Conservation (phyloP, 148 eudicot genomes). For the Silene uniflora region DNA sequence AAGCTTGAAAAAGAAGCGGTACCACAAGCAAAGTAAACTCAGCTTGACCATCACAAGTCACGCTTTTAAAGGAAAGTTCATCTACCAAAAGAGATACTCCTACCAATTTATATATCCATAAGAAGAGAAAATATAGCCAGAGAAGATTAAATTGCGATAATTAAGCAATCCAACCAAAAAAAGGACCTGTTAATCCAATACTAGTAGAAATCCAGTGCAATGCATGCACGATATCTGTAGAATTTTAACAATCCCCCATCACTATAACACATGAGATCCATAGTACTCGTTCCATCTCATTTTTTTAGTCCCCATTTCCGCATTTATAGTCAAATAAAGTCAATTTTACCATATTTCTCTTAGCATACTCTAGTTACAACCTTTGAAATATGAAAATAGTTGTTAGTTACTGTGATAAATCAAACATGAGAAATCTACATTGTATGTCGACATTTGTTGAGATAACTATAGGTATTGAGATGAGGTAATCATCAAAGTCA, state of each 20-base stretch:
- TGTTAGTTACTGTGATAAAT: no score
- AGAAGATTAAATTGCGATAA: background rate
- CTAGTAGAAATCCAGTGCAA: no score
- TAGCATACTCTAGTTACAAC: no score
- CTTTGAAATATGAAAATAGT: no score
- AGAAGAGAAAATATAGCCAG: background rate
- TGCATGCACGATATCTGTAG: no score
- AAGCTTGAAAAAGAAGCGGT: background rate
- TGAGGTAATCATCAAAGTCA: no score
- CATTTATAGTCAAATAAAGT: background rate
- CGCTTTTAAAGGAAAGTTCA: slow-evolving; percentile 6
- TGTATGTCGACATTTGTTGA: no score
- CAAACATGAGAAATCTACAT: no score
- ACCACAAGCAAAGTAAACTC: background rate
- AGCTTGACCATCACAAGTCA: slow-evolving; percentile 18
- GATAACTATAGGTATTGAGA: no score
- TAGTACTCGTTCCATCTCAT: background rate
- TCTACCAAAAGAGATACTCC: slow-evolving; percentile 7
- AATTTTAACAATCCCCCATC: background rate
- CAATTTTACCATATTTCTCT: background rate
- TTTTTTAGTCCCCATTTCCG: background rate
- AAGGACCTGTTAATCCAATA: background rate
- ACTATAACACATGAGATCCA: background rate
- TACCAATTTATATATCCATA: slow-evolving; percentile 4
- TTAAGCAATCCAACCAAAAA: background rate